Base-by-base conservation (phyloP, 345 rosid genomes). In the Erucastrum elatum region DNA sequence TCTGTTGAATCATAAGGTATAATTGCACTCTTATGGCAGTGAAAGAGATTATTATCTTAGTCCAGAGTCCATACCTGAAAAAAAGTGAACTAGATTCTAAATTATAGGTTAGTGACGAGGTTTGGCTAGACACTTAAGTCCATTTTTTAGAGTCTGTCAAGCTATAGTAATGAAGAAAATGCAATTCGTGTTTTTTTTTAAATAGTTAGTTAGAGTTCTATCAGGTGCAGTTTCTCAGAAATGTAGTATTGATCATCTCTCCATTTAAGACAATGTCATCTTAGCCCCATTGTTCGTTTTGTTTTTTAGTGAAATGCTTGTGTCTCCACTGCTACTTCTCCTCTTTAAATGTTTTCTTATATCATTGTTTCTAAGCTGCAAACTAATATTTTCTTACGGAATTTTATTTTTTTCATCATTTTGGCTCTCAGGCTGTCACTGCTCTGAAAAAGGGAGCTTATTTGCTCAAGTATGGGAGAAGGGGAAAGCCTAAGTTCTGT, bases 401-500 rank as follows among this genome's bases (percentile, higher is more conserved):
- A 39, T 34, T 34, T 6, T 2, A 63, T 21, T 21, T 21, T 21
- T 21, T 21, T 21, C 21, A 21, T 85, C 71, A 81, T 87, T 70
- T 83, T 85, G 76, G 16, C 39, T 37, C 39, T 37, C 89, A 93
- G 98, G 99, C 99, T 73, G 93, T 90, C 76, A 95, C 94, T 75
- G 98, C 99, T 59, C 80, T 95, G 10, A 95, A 93, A 85, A 95
- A 90, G 68, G 99, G 99, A 67, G 94, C 99, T 53, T 91, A 68
- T 87, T 86, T 95, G 85, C 96, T 95, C 21, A 95, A 93, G 84
- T 95, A 95, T 81, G 98, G 99, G 81, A 89, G 97, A 85, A 87
- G 99, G 68, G 99, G 99, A 65, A 95, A 91, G 83, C 99, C 99
- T 70, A 95, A 95, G 86, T 93, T 90, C 84, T 95, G 97, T 82